Conservation (phyloP, 176 grass and related monocot species). For the Leersia perrieri region DNA sequence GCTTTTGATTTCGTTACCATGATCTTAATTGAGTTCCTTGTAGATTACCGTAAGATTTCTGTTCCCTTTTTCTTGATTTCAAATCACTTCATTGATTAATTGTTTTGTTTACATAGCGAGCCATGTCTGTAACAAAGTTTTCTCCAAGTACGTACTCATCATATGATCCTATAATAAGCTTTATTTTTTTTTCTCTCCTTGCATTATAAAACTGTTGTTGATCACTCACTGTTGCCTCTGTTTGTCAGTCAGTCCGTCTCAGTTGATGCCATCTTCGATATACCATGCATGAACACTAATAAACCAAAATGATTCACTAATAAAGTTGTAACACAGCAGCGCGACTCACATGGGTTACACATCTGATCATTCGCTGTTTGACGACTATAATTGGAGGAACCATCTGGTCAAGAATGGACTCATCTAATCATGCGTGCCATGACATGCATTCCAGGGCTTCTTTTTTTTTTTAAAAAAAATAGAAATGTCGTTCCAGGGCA, state of each 20-base stretch:
- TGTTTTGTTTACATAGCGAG: constrained; percentile 28
- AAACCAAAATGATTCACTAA: background rate
- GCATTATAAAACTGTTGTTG: background rate
- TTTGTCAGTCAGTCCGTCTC: background rate
- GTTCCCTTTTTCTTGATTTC: background rate
- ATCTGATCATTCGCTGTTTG: background rate
- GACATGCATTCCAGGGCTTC: constrained; percentile 11
- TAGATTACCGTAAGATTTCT: constrained; percentile 1
- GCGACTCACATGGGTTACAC: constrained; percentile 34
- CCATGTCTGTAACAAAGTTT: constrained; percentile 15
- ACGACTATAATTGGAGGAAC: constrained; percentile 19
- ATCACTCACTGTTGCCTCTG: background rate
- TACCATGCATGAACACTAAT: background rate
- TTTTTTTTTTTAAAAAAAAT: too few species aligned
- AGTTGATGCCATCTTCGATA: background rate
- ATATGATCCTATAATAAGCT: constrained; percentile 26
- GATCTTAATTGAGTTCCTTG: background rate
- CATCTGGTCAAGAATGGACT: constrained; percentile 27
- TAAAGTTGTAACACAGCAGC: constrained; percentile 3
- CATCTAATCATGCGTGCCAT: constrained; percentile 3
- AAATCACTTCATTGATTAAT: constrained; percentile 21
- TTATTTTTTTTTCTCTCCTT: background rate
- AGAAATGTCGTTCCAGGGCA: background rate
- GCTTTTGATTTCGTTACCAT: background rate
- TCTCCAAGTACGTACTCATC: background rate